Evolutionary conservation across 139 green algal genomes (phyloP), one percentile per base, ranked within the genome.

Genomic region (Ettlia oleoabundans): DNA sequence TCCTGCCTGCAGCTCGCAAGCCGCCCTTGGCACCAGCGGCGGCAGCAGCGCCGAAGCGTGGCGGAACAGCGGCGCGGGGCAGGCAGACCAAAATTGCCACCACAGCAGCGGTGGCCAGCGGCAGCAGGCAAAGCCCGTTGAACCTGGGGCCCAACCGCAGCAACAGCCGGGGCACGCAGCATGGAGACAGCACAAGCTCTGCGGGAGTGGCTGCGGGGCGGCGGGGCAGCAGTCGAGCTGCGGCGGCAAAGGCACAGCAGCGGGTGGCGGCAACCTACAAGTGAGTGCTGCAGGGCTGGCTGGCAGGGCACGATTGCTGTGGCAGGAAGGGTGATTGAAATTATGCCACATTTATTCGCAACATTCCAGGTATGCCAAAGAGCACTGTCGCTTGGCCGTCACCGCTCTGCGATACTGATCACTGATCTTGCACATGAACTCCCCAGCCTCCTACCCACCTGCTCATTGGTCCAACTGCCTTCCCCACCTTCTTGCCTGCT

Each of bases 161-260:
- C 62, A 7, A 22, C 40, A n/a, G 55, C 3, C 52, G 38, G 6
- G 37, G 51, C 51, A 65, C 55, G 62, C 37, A 76, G 77, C 53
- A 76, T 61, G 51, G 7, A 3, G 51, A 69, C 10, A 76, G 19
- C 19, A 18, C 10, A 24, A 7, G 24, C 22, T 35, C 65, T 40
- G 40, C 51, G 40, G 47, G n/a, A 1, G 41, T 19, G 0, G 53
- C 53, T 26, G 69, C 41, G 37, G 37, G 69, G n/a, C 78, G 69
- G 8, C 26, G 53, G 22, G 62, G 65, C 61, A 62, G 35, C 58
- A 78, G 68, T 51, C 78, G 68, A 1, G 78, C 69, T 40, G 68
- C 78, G 28, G 78, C 78, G 7, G 43, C 26, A 35, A 76, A 72
- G 37, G 78, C 78, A 1, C 24, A n/a, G 13, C 51, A 64, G 22